These are phyloP conservation scores for Backusella australiensis DNA, from an alignment of 192 early-diverging fungal species.

Conservation along the genomic window DNA sequence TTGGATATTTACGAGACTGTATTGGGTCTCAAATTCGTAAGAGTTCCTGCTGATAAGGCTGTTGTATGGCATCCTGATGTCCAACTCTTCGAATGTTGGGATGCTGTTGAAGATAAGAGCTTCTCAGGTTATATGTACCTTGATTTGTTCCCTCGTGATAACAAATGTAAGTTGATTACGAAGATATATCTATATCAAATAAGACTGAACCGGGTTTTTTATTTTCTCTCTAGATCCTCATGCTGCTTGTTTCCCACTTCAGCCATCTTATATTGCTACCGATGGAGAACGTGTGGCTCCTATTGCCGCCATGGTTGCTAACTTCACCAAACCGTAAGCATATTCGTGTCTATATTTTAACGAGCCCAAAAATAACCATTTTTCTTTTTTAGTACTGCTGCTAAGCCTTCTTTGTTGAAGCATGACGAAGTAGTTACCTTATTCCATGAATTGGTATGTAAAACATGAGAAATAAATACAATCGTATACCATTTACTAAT, in stretches of 20 bases:
- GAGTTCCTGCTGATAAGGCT: slow-evolving; percentile 49
- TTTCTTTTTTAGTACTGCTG: slow-evolving; percentile 43
- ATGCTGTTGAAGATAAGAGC: slow-evolving; percentile 50
- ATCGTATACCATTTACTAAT: slow-evolving; percentile 24
- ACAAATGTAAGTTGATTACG: slow-evolving; percentile 52
- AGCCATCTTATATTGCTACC: slow-evolving; percentile 55
- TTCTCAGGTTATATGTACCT: slow-evolving; percentile 75
- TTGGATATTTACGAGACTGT: slow-evolving; percentile 75
- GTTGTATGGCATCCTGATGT: slow-evolving; percentile 82
- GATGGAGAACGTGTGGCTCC: slow-evolving; percentile 59
- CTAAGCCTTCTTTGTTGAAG: slow-evolving; percentile 71
- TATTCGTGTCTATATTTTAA: slow-evolving; percentile 30
- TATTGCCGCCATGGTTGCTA: slow-evolving; percentile 71
- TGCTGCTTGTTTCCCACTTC: slow-evolving; percentile 80
- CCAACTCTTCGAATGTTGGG: slow-evolving; percentile 73
- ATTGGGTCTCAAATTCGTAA: slow-evolving; percentile 64
- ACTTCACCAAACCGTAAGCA: slow-evolving; percentile 60
- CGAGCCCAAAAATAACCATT: not conserved
- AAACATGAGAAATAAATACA: slow-evolving; percentile 37
- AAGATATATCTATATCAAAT: too few relatives aligned
- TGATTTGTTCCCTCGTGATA: slow-evolving; percentile 74
- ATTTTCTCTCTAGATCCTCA: slow-evolving; percentile 43
- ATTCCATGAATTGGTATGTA: slow-evolving; percentile 80
- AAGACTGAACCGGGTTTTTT: not conserved
- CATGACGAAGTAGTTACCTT: slow-evolving; percentile 81